phyloP scores from a whole-genome alignment of 176 grass and related monocot genomes.

The Phoenix dactylifera region DNA sequence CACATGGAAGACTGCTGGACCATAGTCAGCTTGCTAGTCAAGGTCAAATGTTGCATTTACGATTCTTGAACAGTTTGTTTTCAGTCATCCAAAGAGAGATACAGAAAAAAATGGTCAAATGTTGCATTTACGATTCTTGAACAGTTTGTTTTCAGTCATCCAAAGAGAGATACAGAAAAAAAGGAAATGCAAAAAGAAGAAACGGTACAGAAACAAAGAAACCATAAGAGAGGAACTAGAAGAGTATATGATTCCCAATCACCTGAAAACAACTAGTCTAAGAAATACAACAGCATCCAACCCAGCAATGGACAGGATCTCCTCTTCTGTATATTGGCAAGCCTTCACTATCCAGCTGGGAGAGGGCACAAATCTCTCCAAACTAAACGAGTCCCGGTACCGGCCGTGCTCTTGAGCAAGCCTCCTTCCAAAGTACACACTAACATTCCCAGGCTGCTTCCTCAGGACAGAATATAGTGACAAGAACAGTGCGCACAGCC shows the following conservation, averaged over 20 bases:
- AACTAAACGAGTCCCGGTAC: conserved; percentile 46
- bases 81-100: too few species aligned
- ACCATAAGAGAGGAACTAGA: conserved; percentile 4
- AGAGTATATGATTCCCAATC: neutral
- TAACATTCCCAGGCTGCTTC: conserved; percentile 78
- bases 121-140: too few species aligned
- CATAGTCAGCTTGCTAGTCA: too few species aligned
- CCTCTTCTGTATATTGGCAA: conserved; percentile 71
- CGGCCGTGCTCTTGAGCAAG: conserved; percentile 51
- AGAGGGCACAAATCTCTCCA: conserved; percentile 83
- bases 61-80: too few species aligned
- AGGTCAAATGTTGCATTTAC: too few species aligned
- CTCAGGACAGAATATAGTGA: conserved; percentile 79
- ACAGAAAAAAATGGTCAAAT: too few species aligned
- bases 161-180: too few species aligned
- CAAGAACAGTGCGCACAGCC: conserved; percentile 53
- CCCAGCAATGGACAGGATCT: conserved; percentile 56
- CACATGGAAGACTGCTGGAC: too few species aligned
- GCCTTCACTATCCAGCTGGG: conserved; percentile 81
- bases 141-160: too few species aligned
- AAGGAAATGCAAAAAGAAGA: too few species aligned
- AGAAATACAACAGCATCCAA: conserved; percentile 91
- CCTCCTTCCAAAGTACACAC: conserved; percentile 83
- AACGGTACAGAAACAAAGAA: neutral
- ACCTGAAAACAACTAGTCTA: conserved; percentile 86